Base-by-base conservation (phyloP, 805 yeast species). In the Candida ulmi region DNA sequence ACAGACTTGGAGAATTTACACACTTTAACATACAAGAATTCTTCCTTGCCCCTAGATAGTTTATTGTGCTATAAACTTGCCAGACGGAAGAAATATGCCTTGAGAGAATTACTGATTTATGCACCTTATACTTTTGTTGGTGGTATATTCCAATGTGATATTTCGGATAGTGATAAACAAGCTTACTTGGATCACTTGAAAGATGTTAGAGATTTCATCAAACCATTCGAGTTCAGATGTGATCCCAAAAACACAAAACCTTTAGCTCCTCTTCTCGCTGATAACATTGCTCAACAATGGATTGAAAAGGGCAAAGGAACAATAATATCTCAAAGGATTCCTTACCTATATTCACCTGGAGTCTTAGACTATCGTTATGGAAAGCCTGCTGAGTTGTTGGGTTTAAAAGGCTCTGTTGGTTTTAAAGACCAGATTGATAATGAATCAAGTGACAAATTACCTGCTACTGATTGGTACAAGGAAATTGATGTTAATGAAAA, bases 41-140 rank as follows among this genome's bases (percentile, higher is more conserved):
- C 46, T 13, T 44, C 46, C 17, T 25, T 25, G 1, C 34, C 33
- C 35, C 16, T 55, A 3, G 33, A 37, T 3, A 48, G 52, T 30
- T 47, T 65, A 40, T 63, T 58, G 11, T 79, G 85, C 42, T 80
- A 70, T 50, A 76, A 79, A 41, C 54, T 80, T 41, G 84, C 76
- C 57, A 67, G 88, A 47, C 64, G 80, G 31, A 69, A 71, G 45
- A 69, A 72, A 46, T 80, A 73, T 48, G 74, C 76, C 0, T 55
- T 54, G 11, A 61, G 77, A 36, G 57, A 67, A 23, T 37, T 69
- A 11, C 66, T 72, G 2, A 51, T 77, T 7, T 78, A 67, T 50
- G 60, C 74, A 13, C 86, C 88, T 0, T 62, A 68, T 16, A 69
- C 78, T 0, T 74, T 75, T 60, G 74, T 83, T 2, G 91, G 90